These are phyloP conservation scores for Stephania cephalantha DNA, from an alignment of 164 flowering plant genomes.

Conservation along the genomic window DNA sequence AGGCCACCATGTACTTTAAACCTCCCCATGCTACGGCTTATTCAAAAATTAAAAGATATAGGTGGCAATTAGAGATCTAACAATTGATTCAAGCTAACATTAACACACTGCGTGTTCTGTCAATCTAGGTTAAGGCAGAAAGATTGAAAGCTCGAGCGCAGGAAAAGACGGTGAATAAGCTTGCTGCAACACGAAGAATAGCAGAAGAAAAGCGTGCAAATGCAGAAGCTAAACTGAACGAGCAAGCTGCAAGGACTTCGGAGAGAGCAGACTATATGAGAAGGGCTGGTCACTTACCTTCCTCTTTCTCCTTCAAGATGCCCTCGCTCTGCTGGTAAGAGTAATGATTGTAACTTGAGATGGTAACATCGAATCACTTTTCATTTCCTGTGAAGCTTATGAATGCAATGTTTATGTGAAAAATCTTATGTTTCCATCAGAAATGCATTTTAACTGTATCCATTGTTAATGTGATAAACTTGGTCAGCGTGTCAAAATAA, in stretches of 20 bases:
- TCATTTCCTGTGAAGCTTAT: not conserved
- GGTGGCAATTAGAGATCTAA: not conserved
- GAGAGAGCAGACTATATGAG: constrained; percentile 84
- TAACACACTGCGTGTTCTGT: not conserved
- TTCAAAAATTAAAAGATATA: not conserved
- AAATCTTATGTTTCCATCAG: not conserved
- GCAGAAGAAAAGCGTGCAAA: constrained; percentile 85
- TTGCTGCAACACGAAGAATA: constrained; percentile 68
- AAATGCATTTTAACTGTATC: not conserved
- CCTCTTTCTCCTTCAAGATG: constrained; percentile 66
- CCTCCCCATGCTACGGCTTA: too few relatives aligned
- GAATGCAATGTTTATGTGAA: not conserved
- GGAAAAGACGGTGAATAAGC: constrained; percentile 66
- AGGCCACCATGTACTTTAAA: too few relatives aligned
- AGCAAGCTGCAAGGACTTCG: constrained; percentile 67
- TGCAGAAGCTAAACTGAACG: constrained; percentile 80
- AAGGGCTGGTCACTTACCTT: constrained; percentile 84
- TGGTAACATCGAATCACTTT: constrained; percentile 10
- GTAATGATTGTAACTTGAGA: constrained; percentile 1
- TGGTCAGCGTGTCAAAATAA: too few relatives aligned
- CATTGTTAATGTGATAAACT: too few relatives aligned
- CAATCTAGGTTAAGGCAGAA: constrained; percentile 70
- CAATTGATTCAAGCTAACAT: not conserved
- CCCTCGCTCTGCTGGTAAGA: constrained; percentile 78
- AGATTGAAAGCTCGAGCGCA: constrained; percentile 77